Evolutionary conservation across 352 stramenopile genomes (phyloP), one percentile per base, ranked within the genome.

Genomic region (Phytophthora megakarya): DNA sequence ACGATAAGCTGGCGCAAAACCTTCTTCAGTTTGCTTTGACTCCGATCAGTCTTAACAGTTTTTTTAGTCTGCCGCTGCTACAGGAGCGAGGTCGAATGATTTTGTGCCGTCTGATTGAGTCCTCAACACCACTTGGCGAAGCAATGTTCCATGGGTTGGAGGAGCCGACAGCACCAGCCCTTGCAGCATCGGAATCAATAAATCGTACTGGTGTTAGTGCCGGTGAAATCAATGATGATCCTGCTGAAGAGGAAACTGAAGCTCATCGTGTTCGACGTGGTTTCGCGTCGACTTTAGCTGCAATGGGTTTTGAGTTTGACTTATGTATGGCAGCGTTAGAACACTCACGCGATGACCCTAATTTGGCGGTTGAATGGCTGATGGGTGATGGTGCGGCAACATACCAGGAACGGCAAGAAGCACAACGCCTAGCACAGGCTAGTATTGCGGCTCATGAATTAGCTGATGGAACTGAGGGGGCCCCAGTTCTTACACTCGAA

Each of bases 221-320:
- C 38, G 12, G 67, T 4, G 71, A 87, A 40, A 56, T 46, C 7
- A 90, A 80, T 25, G 58, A 78, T 47, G 72, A 92, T 53, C 81
- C 82, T 3, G 77, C 78, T 6, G 71, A 90, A 70, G 83, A 95
- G 71, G 86, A 95, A 50, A 89, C 68, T 0, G 84, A 92, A 61
- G 76, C 83, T 23, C 83, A 89, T 63, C 80, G 84, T 19, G 70
- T 86, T 42, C 83, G 88, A 39, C 76, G 85, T 44, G 84, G 85
- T 0, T 95, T 96, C 46, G 88, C 88, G 12, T 90, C 86, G 1
- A 95, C 83, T 5, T 61, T 96, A 23, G 86, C 86, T 35, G 86
- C 84, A 1, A 96, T 96, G 88, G 88, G 88, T 0, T 96, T 96
- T 32, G 88, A 93, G 51, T 94, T 96, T 64, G 88, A 95, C 6